Evolutionary conservation across 2,329 filamentous ascomycete genomes (phyloP).

Genomic region (Plenodomus biglobosus): DNA sequence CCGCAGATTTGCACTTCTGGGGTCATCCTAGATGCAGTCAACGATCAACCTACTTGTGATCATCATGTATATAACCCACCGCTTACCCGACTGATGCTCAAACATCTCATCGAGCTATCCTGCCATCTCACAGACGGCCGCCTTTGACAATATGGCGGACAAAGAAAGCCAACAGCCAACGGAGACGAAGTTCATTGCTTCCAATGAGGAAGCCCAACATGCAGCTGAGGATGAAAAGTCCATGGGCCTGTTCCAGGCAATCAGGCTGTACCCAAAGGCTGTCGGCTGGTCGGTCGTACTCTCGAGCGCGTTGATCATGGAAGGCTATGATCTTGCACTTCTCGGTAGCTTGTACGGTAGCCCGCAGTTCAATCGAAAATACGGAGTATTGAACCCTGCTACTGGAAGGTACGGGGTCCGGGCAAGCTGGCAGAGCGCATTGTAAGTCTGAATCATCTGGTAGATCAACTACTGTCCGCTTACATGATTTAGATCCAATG

Average conservation of each 20-base stretch:
- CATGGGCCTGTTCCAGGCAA: constrained; percentile 67
- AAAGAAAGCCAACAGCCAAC: constrained; percentile 17
- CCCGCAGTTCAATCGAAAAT: constrained; percentile 49
- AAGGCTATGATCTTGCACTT: constrained; percentile 79
- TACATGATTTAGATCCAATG: constrained; percentile 39
- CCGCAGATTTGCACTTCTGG: constrained; percentile 5
- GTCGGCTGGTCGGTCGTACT: constrained; percentile 80
- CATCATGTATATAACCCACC: constrained; percentile 14
- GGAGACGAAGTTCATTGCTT: constrained; percentile 14
- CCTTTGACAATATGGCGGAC: constrained; percentile 20
- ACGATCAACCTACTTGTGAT: constrained; percentile 19
- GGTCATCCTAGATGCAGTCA: constrained; percentile 5
- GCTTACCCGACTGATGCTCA: background rate
- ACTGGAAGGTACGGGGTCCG: constrained; percentile 44
- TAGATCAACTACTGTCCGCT: background rate
- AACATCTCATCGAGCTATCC: background rate
- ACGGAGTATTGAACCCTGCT: constrained; percentile 40
- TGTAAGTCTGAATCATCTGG: constrained; percentile 24
- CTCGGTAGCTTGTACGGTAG: constrained; percentile 72
- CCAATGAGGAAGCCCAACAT: constrained; percentile 36
- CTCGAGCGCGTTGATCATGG: constrained; percentile 85
- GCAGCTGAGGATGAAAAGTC: constrained; percentile 50
- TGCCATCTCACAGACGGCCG: background rate
- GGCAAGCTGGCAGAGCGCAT: constrained; percentile 49
- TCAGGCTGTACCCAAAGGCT: constrained; percentile 81